phyloP scores from a whole-genome alignment of 768 basidiomycete genomes.

The Coprinopsis strossmayeri region DNA sequence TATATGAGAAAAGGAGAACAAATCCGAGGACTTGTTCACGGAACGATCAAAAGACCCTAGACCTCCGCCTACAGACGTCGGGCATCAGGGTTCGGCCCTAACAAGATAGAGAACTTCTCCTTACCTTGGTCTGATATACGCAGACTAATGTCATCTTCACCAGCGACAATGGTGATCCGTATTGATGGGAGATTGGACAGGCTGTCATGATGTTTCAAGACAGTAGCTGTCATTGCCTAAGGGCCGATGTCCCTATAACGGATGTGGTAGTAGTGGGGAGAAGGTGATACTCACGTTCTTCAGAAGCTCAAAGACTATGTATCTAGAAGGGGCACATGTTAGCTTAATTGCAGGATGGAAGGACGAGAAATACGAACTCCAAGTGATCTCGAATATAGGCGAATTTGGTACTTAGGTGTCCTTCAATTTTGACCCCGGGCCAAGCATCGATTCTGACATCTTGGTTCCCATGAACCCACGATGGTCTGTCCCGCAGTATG shows the following conservation, averaged over 20 bases:
- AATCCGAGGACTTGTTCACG: conserved; percentile 61
- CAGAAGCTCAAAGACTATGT: conserved; percentile 83
- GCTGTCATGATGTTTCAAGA: conserved; percentile 36
- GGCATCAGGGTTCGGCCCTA: no score
- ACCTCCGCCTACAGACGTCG: conserved; percentile 67
- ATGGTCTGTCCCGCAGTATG: conserved; percentile 45
- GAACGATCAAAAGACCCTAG: conserved; percentile 40
- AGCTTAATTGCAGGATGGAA: neutral
- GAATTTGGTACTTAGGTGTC: conserved; percentile 63
- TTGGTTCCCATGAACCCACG: conserved; percentile 26
- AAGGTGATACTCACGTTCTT: conserved; percentile 64
- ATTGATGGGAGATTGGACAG: conserved; percentile 48
- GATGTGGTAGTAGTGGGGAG: neutral
- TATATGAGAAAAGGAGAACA: conserved; percentile 87
- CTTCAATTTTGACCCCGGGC: conserved; percentile 68
- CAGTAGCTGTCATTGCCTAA: conserved; percentile 71
- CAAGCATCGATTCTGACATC: conserved; percentile 32
- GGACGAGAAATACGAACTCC: conserved; percentile 47
- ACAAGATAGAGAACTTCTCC: no score
- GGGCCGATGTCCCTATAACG: conserved; percentile 8
- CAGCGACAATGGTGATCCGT: conserved; percentile 67
- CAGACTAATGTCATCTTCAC: conserved; percentile 66
- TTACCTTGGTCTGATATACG: conserved; percentile 89
- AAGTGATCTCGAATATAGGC: conserved; percentile 84
- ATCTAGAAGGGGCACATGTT: conserved; percentile 35